These are phyloP conservation scores for Botryotinia convoluta DNA, from an alignment of 2,329 filamentous ascomycete species.

Conservation along the genomic window DNA sequence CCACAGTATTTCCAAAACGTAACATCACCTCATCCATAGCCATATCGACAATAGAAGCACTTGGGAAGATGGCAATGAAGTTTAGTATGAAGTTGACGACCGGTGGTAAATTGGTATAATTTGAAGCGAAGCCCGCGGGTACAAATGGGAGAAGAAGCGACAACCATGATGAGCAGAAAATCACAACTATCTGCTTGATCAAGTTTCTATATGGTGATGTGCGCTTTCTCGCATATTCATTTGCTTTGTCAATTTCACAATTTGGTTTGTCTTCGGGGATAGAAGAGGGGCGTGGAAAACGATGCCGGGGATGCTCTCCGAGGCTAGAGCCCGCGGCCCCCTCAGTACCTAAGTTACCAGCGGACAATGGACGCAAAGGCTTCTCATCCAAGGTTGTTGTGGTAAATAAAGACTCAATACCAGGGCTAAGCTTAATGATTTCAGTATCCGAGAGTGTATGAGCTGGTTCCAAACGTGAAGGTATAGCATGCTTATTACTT, in stretches of 20 bases:
- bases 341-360: background rate
- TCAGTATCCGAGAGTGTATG: background rate
- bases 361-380: background rate
- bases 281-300: background rate
- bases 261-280: background rate
- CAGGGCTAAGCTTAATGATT: background rate
- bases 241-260: background rate
- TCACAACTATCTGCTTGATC: slow-evolving; percentile 37
- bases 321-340: too few species aligned
- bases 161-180: slow-evolving; percentile 76
- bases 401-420: background rate
- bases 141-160: slow-evolving; percentile 75
- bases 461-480: background rate
- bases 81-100: slow-evolving; percentile 77
- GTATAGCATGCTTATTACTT: too few species aligned
- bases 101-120: slow-evolving; percentile 57
- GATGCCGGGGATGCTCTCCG: background rate
- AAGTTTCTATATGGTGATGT: background rate
- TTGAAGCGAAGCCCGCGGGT: slow-evolving; percentile 71
- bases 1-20: slow-evolving; percentile 74
- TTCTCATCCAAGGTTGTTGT: background rate
- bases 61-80: slow-evolving; percentile 84
- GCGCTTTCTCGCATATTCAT: background rate
- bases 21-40: slow-evolving; percentile 84
- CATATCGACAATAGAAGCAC: slow-evolving; percentile 81